Conservation (phyloP, 2,329 filamentous ascomycete genomes). For the Capronia coronata region DNA sequence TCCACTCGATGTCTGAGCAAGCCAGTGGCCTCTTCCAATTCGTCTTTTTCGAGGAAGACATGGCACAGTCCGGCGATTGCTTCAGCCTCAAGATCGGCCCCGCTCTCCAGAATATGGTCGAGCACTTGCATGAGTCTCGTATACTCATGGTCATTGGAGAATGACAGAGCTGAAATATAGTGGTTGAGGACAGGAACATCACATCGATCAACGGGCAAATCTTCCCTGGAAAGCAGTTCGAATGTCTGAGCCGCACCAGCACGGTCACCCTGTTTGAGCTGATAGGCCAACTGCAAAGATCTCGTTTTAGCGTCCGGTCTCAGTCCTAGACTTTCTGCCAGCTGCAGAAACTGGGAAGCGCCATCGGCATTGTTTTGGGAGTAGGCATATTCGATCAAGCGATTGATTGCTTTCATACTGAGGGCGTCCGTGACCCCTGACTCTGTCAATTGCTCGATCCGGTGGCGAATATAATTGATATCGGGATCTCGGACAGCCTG, state of each 20-base stretch:
- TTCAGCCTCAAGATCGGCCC: constrained; percentile 62
- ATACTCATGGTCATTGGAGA: constrained; percentile 55
- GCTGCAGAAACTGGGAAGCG: constrained; percentile 64
- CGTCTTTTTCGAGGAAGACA: constrained; percentile 67
- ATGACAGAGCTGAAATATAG: constrained; percentile 64
- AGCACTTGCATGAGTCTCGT: constrained; percentile 67
- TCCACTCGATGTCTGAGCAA: constrained; percentile 69
- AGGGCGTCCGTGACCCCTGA: constrained; percentile 46
- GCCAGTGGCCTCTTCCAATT: constrained; percentile 72
- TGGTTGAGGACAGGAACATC: constrained; percentile 62
- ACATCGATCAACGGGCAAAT: constrained; percentile 46
- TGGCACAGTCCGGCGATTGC: constrained; percentile 69
- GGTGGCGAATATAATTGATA: constrained; percentile 64
- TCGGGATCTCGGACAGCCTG: constrained; percentile 65
- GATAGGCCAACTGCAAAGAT: constrained; percentile 68
- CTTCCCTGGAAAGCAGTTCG: constrained; percentile 47
- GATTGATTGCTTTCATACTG: constrained; percentile 68
- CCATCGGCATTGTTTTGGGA: constrained; percentile 62
- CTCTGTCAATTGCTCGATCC: constrained; percentile 61
- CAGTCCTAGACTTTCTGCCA: constrained; percentile 61
- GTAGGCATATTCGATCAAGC: constrained; percentile 65
- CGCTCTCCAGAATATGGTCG: constrained; percentile 63
- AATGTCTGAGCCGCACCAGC: constrained; percentile 54
- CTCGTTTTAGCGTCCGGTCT: constrained; percentile 63
- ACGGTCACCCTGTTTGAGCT: constrained; percentile 65